A percentile compares a stretch with the other conserved stretches of the same genome.
Evolutionary conservation across 495 filamentous ascomycete species (phyloP).

Genomic region (Xylaria palmicola): DNA sequence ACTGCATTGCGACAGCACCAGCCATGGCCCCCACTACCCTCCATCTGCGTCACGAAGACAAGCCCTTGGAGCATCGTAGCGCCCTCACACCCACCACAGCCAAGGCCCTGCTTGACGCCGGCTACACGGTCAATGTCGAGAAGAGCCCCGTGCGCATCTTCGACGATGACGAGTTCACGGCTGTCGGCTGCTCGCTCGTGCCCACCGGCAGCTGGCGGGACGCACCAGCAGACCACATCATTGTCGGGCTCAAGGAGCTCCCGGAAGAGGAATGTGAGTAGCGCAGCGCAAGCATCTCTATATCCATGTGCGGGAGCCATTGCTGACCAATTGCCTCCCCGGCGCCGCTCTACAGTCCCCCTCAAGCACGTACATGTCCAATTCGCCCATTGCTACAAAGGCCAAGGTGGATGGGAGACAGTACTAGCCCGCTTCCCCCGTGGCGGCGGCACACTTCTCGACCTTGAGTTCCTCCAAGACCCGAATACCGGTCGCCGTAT

Average conservation of each 20-base stretch:
- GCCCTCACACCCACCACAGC: slow-evolving; percentile 61
- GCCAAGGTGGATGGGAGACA: slow-evolving; percentile 78
- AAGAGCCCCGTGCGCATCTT: slow-evolving; percentile 79
- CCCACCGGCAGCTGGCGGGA: slow-evolving; percentile 75
- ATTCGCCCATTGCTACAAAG: slow-evolving; percentile 60
- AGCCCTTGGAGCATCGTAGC: slow-evolving; percentile 59
- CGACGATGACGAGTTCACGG: slow-evolving; percentile 65
- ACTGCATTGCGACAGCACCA: background rate
- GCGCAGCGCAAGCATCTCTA: no score
- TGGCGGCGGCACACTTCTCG: slow-evolving; percentile 80
- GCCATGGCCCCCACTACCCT: slow-evolving; percentile 38
- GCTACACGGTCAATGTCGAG: slow-evolving; percentile 83
- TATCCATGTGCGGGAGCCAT: background rate
- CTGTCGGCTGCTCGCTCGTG: slow-evolving; percentile 72
- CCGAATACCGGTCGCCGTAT: slow-evolving; percentile 69
- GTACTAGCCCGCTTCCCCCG: slow-evolving; percentile 78
- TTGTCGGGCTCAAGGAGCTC: slow-evolving; percentile 92
- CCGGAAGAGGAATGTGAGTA: slow-evolving; percentile 73
- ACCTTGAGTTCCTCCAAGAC: slow-evolving; percentile 90
- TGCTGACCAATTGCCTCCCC: slow-evolving; percentile 9
- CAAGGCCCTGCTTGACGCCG: slow-evolving; percentile 76
- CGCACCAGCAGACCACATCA: slow-evolving; percentile 75
- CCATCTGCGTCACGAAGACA: slow-evolving; percentile 49
- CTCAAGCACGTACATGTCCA: slow-evolving; percentile 85
- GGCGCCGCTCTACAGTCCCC: slow-evolving; percentile 59